Evolutionary conservation across 331 rosid genomes (phyloP).

Genomic region (Quercus phellos): DNA sequence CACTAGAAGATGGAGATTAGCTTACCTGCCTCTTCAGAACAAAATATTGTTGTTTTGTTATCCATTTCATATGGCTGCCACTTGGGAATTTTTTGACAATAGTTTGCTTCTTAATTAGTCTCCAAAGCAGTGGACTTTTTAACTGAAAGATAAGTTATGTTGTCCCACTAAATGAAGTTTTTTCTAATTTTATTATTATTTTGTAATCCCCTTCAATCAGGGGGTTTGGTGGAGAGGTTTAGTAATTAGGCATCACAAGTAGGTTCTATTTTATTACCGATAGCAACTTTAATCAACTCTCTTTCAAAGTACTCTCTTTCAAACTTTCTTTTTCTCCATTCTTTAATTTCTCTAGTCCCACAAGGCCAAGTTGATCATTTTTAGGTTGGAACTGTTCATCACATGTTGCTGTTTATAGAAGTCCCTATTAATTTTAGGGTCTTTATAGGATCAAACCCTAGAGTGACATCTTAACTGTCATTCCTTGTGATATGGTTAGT

Average conservation of each 20-base stretch:
- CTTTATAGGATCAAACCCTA: not conserved
- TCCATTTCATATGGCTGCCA: not conserved
- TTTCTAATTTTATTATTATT: not conserved
- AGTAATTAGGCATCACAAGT: not conserved
- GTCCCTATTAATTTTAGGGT: not conserved
- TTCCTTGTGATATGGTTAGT: not conserved
- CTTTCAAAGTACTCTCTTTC: slow-evolving; percentile 5
- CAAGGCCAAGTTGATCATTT: slow-evolving; percentile 31
- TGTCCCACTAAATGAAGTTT: not conserved
- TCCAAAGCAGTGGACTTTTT: not conserved
- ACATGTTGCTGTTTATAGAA: not conserved
- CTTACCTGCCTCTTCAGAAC: too few relatives aligned
- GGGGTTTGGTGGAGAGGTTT: not conserved
- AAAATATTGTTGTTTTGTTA: not conserved
- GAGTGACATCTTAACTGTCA: too few relatives aligned
- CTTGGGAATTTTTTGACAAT: not conserved
- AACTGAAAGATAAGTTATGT: not conserved
- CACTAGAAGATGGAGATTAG: too few relatives aligned
- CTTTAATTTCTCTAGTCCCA: not conserved
- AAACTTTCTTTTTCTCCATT: slow-evolving; percentile 31
- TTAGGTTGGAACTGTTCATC: not conserved
- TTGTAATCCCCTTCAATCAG: too few relatives aligned
- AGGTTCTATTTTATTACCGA: slow-evolving; percentile 23
- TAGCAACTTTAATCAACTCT: slow-evolving; percentile 13
- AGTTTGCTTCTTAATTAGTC: not conserved